Evolutionary conservation across 345 rosid species (phyloP), one percentile per base, ranked within the genome.

Genomic region (Acer campestre): DNA sequence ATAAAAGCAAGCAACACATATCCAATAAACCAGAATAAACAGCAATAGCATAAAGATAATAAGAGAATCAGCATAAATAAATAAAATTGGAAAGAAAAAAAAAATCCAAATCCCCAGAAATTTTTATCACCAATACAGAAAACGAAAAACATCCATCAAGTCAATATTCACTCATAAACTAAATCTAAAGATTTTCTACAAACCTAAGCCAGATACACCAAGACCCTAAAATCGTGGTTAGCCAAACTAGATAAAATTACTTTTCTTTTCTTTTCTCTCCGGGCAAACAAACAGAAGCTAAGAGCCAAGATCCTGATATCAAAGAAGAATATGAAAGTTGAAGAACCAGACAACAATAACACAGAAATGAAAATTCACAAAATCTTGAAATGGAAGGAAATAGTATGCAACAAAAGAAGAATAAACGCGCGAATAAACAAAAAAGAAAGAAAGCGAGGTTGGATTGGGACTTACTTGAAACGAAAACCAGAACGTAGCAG

Each of bases 391-490:
- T 0, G 12, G 8, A 7, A 5, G 4, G 42, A 18, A 23, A 46
- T 10, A 27, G 0, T 3, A 61, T 35, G 7, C 27, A 31, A 63
- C 2, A 16, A 48, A 12, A 61, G 17, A 25, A 61, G 17, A 61
- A 61, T 0, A 44, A 42, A 44, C 2, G 20, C 5, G 17, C 53
- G 66, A 75, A 13, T 38, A 22, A 58, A 10, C 12, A n/a, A 5
- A n/a, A 74, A 42, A 42, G 11, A 42, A 42, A 42, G 46, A 42
- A 74, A 7, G 13, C 49, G 22, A 74, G 64, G 35, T 12, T 48
- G 29, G 48, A 74, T 18, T 48, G 49, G 49, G 7, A 75, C 71
- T 64, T 51, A 75, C 77, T 8, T n/a, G 63, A n/a, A 27, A 12
- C 31, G 48, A 64, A 4, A 53, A 42, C 46, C 10, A 42, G 68